Evolutionary conservation across 2,329 filamentous ascomycete species (phyloP).

Genomic region (Corniculantispora saksenae): DNA sequence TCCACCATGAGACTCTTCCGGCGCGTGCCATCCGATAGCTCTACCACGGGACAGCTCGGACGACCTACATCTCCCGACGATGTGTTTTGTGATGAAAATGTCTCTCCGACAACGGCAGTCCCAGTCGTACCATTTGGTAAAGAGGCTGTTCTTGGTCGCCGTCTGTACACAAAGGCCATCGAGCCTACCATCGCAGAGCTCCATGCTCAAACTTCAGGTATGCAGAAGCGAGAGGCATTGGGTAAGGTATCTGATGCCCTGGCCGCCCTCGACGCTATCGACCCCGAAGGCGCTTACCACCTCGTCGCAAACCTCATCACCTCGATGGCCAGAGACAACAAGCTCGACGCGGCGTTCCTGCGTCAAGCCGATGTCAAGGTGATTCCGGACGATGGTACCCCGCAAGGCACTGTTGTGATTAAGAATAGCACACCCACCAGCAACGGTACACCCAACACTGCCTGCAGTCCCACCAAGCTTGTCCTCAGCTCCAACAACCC

Average conservation of each 20-base stretch:
- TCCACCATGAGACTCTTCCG: conserved; percentile 92
- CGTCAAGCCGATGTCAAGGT: conserved; percentile 41
- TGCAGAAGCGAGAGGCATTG: conserved; percentile 77
- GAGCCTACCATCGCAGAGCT: conserved; percentile 84
- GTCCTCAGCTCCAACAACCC: conserved; percentile 81
- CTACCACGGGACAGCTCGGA: conserved; percentile 43
- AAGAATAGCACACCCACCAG: conserved; percentile 50
- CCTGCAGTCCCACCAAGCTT: conserved; percentile 60
- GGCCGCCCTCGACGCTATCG: conserved; percentile 77
- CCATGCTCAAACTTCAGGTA: conserved; percentile 71
- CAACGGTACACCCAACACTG: conserved; percentile 9
- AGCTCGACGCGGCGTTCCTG: conserved; percentile 57
- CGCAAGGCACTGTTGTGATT: conserved; percentile 58
- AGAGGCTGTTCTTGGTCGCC: conserved; percentile 78
- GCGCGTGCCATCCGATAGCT: conserved; percentile 74
- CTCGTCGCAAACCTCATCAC: conserved; percentile 77
- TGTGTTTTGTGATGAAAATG: conserved; percentile 63
- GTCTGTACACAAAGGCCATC: conserved; percentile 77
- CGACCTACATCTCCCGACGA: conserved; percentile 41
- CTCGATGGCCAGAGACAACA: conserved; percentile 69
- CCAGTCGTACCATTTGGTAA: conserved; percentile 66
- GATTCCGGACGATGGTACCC: conserved; percentile 45
- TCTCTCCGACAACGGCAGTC: conserved; percentile 47
- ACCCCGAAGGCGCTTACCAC: conserved; percentile 88
- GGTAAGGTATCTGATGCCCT: conserved; percentile 84